Conservation (phyloP, 2,329 filamentous ascomycete genomes). For the Trichoderma guizhouense region DNA sequence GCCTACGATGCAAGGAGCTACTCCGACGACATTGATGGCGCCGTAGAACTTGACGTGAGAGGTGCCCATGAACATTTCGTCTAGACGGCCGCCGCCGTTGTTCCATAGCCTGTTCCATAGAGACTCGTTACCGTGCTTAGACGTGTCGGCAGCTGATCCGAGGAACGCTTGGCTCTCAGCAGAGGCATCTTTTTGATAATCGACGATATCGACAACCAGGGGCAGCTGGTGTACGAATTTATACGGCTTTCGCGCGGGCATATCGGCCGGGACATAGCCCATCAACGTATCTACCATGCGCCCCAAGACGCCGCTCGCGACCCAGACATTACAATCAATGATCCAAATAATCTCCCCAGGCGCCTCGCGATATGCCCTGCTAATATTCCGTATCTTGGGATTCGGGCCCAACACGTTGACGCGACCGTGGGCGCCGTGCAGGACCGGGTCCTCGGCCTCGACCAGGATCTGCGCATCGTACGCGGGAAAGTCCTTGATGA, state of each 20-base stretch:
- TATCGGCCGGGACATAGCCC: conserved; percentile 56
- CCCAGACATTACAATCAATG: conserved; percentile 95
- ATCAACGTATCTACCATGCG: conserved; percentile 86
- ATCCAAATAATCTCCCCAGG: conserved; percentile 90
- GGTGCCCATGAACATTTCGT: conserved; percentile 92
- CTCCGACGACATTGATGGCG: conserved; percentile 87
- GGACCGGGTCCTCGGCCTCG: conserved; percentile 74
- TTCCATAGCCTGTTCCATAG: conserved; percentile 29
- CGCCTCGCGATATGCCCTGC: conserved; percentile 84
- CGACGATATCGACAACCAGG: conserved; percentile 71
- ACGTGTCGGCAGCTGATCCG: conserved; percentile 33
- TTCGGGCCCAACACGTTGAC: conserved; percentile 75
- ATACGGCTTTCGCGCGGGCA: conserved; percentile 53
- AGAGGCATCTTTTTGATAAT: conserved; percentile 25
- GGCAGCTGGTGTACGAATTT: conserved; percentile 97
- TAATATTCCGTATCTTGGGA: conserved; percentile 98
- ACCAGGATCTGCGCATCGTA: conserved; percentile 71
- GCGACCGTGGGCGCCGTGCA: conserved; percentile 53
- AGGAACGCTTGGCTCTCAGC: conserved; percentile 31
- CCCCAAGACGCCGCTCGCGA: conserved; percentile 71
- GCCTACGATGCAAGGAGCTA: conserved; percentile 91
- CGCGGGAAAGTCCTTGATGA: conserved; percentile 69
- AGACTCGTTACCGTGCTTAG: conserved; percentile 27
- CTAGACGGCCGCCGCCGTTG: conserved; percentile 73
- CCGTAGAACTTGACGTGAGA: conserved; percentile 97